Base-by-base conservation (phyloP, 1,284 basidiomycete genomes). In the Lentinula novae-zelandiae region DNA sequence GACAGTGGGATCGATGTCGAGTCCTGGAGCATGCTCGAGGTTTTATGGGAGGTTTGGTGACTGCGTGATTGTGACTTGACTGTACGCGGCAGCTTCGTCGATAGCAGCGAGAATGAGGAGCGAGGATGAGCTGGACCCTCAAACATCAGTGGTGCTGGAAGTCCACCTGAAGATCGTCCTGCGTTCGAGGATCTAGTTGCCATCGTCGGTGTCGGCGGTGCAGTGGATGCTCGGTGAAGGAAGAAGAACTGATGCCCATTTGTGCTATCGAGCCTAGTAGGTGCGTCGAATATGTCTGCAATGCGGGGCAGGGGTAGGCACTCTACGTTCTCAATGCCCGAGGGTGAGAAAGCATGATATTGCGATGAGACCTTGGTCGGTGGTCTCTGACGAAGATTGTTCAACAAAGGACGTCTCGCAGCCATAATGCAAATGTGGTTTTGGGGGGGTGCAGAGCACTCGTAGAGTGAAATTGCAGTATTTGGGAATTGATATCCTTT, bases 271-370 rank as follows among this genome's bases (percentile, higher is more conserved):
- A 77, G 74, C 39, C 67, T 67, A 15, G 67, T 68, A 1, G 77
- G 77, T 33, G 71, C 76, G 55, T 81, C 76, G 63, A 79, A 79
- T 49, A 80, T 78, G 63, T 80, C 78, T 59, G 75, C 66, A 33
- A 69, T 68, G 55, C 55, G 60, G 44, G 66, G 65, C n/a, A 60
- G 36, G 9, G 34, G 42, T 5, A 59, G 33, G 13, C 27, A 20
- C 53, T 60, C 42, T 20, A 55, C 48, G 17, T 33, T 12, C 22
- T n/a, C 40, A 10, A 39, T 12, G 40, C 42, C 22, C 9, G 31
- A 20, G 22, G 22, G 22, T 15, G 59, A 17, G 50, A 53, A 34
- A 13, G 53, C 33, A 42, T 57, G 48, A 34, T 51, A 20, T 33
- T 2, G 39, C 8, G 46, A 40, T 22, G 57, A 50, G 13, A 36